Evolutionary conservation across 2,329 filamentous ascomycete genomes (phyloP), one percentile per base, ranked within the genome.

Genomic region (Aspergillus chevalieri): DNA sequence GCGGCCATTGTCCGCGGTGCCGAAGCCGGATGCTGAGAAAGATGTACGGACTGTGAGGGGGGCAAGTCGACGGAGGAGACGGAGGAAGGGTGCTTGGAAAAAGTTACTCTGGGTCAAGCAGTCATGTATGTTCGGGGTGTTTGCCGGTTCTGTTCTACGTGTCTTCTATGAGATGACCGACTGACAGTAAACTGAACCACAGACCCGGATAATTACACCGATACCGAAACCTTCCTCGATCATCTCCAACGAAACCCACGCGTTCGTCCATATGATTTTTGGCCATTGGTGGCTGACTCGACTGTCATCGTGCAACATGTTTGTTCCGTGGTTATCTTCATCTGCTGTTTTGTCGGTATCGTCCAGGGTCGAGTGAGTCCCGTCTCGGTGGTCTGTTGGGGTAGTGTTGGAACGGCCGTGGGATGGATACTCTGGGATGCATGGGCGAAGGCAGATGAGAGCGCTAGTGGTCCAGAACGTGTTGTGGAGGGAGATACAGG

Each of bases 161-260:
- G 33, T 6, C 19, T 24, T 39, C 15, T 17, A 14, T 15, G 12
- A 14, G 15, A 33, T 34, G 24, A 21, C 38, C 30, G 17, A 7
- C 10, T 7, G 6, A 30, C 43, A 21, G 21, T 14, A n/a, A 38
- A 21, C 36, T 50, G 22, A 30, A n/a, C 9, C 12, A 30, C 58
- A 91, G 89, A 94, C 65, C 91, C 93, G n/a, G 93, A 98, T 69
- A 98, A 98, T 69, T 97, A 97, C 67, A 97, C 93, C 38, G 93
- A 98, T 66, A 90, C 93, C 65, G 88, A 89, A 52, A 97, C 93
- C 1, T 98, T 98, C 62, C 84, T 98, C 57, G 92, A 96, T 65
- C 90, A 95, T 61, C 82, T 98, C 15, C 92, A 98, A 69, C 83
- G 91, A 44, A 98, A 98, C 67, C 92, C 92, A 4, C 85, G 91